These are phyloP conservation scores for Xanthoconium purpureum DNA, from an alignment of 768 basidiomycete genomes.

Conservation along the genomic window DNA sequence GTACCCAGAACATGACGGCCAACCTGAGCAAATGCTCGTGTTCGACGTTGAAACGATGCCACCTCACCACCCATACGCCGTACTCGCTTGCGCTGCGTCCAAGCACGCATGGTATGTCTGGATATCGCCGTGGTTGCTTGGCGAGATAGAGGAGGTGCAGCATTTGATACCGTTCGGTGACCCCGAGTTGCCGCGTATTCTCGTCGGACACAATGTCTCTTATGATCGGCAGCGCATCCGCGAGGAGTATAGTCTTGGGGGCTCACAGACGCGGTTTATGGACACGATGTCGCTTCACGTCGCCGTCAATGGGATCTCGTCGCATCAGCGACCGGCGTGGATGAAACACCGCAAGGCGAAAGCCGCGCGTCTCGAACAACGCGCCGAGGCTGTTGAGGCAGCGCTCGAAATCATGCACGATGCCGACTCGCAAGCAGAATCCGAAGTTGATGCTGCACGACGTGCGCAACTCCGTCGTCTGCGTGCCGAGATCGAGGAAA, in stretches of 20 bases:
- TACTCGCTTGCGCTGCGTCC: constrained; percentile 88
- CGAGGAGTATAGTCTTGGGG: constrained; percentile 76
- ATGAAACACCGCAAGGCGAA: constrained; percentile 77
- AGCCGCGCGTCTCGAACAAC: constrained; percentile 49
- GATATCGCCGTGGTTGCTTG: constrained; percentile 91
- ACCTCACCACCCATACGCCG: constrained; percentile 70
- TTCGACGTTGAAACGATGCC: constrained; percentile 97
- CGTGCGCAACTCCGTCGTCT: constrained; percentile 39
- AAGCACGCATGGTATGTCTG: constrained; percentile 90
- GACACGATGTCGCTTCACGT: constrained; percentile 96
- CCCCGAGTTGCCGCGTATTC: constrained; percentile 49
- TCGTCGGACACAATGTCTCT: constrained; percentile 94
- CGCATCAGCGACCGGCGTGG: constrained; percentile 93
- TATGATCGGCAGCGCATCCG: constrained; percentile 83
- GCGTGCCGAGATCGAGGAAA: constrained; percentile 39
- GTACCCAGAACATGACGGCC: constrained; percentile 59
- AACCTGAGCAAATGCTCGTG: constrained; percentile 68
- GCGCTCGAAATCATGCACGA: constrained; percentile 52
- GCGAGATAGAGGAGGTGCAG: constrained; percentile 48
- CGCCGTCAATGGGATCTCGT: constrained; percentile 91
- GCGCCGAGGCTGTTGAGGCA: constrained; percentile 61
- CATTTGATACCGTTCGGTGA: constrained; percentile 78
- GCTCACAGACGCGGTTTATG: constrained; percentile 74
- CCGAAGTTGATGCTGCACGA: constrained; percentile 39
- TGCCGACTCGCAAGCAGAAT: constrained; percentile 33